Percentiles rank a stretch among this genome's conserved stretches.
phyloP scores from a whole-genome alignment of 352 stramenopile genomes.

The Pythium aphanidermatum region DNA sequence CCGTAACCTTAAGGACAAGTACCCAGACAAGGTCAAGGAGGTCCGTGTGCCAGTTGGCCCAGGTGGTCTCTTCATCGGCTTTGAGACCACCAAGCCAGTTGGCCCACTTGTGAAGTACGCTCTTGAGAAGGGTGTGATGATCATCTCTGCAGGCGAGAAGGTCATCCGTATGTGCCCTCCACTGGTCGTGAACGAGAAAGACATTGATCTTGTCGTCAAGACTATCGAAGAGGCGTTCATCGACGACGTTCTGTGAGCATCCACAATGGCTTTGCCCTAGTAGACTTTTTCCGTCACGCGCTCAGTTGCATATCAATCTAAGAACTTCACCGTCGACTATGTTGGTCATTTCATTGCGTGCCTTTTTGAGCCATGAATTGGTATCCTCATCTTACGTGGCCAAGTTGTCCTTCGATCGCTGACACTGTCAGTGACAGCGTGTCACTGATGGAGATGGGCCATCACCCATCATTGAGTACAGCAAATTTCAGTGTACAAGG shows the following conservation, averaged over 20 bases:
- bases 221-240: conserved; percentile 60
- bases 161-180: conserved; percentile 79
- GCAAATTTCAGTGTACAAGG: too few relatives aligned
- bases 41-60: conserved; percentile 58
- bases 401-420: too few relatives aligned
- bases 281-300: too few relatives aligned
- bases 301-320: too few relatives aligned
- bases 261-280: neutral
- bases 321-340: too few relatives aligned
- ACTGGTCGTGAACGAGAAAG: conserved; percentile 73
- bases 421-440: too few relatives aligned
- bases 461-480: too few relatives aligned
- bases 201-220: conserved; percentile 66
- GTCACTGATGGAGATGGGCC: too few relatives aligned
- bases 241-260: conserved; percentile 41
- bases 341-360: too few relatives aligned
- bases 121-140: conserved; percentile 67
- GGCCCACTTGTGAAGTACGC: conserved; percentile 61
- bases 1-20: conserved; percentile 62
- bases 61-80: conserved; percentile 69
- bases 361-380: too few relatives aligned
- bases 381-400: too few relatives aligned
- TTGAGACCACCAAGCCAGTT: conserved; percentile 68
- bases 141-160: conserved; percentile 81
- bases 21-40: conserved; percentile 63